A percentile compares a stretch with the other conserved stretches of the same genome.
These are phyloP conservation scores for Phytophthora fragariae DNA, from an alignment of 352 stramenopile species.

Conservation along the genomic window DNA sequence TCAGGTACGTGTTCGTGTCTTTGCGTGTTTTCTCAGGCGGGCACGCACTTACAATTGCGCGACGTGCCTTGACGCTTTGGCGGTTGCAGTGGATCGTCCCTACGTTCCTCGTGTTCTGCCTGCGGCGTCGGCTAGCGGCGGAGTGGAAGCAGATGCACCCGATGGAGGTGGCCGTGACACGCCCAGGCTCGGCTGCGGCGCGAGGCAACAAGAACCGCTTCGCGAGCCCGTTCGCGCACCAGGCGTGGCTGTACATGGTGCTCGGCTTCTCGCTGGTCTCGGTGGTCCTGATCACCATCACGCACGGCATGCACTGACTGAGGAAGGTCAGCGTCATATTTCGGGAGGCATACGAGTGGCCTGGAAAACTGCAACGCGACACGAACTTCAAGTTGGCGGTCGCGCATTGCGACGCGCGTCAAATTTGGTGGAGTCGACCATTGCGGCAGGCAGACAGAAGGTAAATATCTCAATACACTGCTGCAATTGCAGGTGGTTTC, in stretches of 20 bases:
- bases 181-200: conserved; percentile 20
- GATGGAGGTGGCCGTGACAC: conserved; percentile 40
- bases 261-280: conserved; percentile 65
- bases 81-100: conserved; percentile 81
- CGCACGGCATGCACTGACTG: conserved; percentile 56
- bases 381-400: conserved; percentile 27
- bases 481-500: background rate
- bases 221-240: conserved; percentile 74
- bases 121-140: conserved; percentile 61
- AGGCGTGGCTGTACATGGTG: conserved; percentile 76
- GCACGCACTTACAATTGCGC: conserved; percentile 42
- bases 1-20: conserved; percentile 57
- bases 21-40: conserved; percentile 34
- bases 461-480: background rate
- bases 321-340: background rate
- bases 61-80: conserved; percentile 36
- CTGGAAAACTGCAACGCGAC: conserved; percentile 4
- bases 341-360: conserved; percentile 6
- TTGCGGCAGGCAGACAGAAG: background rate
- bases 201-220: conserved; percentile 67
- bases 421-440: background rate
- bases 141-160: conserved; percentile 53
- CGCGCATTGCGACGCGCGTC: conserved; percentile 1
- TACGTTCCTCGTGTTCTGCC: conserved; percentile 75
- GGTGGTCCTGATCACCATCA: conserved; percentile 78